phyloP scores from a whole-genome alignment of 148 eudicot genomes.

The Gaultheria prostrata region DNA sequence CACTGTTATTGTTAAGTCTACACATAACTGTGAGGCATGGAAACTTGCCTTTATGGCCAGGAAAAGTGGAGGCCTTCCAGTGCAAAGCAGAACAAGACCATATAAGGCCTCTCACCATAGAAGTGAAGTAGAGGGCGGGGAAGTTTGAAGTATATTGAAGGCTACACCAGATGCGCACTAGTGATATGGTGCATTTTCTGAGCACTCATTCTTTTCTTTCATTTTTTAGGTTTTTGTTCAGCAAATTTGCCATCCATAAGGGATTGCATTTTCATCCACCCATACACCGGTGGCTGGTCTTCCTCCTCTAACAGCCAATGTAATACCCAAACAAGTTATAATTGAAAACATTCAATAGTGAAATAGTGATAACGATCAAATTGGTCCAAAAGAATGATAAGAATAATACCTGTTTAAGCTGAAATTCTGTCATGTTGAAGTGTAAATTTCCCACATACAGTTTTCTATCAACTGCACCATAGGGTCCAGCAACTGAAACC shows the following conservation, averaged over 20 bases:
- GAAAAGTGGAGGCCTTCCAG: background rate
- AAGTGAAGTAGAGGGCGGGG: background rate
- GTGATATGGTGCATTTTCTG: background rate
- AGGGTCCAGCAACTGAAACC: constrained; percentile 69
- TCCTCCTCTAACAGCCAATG: background rate
- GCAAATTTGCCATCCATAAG: background rate
- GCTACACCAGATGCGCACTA: background rate
- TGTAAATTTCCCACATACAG: constrained; percentile 95
- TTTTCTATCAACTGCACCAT: constrained; percentile 95
- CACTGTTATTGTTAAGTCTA: background rate
- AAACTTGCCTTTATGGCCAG: background rate
- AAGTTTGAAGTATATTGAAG: background rate
- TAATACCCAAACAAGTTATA: background rate
- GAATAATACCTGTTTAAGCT: constrained; percentile 47
- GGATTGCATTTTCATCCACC: background rate
- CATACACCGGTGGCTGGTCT: background rate
- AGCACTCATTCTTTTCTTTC: background rate
- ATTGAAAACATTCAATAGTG: background rate
- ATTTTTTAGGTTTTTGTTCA: background rate
- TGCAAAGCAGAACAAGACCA: background rate
- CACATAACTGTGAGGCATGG: background rate
- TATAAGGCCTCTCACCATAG: background rate
- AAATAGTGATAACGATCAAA: background rate
- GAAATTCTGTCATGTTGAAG: constrained; percentile 92
- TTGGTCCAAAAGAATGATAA: no score